These are phyloP conservation scores for Russula ochroleuca DNA, from an alignment of 768 basidiomycete genomes.

Conservation along the genomic window DNA sequence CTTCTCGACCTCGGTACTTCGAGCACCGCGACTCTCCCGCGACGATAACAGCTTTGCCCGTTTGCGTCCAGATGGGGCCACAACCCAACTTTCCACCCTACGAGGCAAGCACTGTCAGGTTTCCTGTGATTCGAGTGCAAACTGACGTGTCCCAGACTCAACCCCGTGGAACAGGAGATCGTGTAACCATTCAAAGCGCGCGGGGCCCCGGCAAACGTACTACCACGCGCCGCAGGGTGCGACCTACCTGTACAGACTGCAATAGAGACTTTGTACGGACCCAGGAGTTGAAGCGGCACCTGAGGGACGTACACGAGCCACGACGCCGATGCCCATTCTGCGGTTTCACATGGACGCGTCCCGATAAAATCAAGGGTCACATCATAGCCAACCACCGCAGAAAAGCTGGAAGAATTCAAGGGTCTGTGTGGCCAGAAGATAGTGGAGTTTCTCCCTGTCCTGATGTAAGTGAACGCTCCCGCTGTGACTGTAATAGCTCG, in stretches of 20 bases:
- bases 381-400: neutral
- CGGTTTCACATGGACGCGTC: neutral
- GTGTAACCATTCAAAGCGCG: too few species aligned
- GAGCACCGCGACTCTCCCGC: neutral
- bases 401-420: neutral
- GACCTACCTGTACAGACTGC: neutral
- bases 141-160: too few species aligned
- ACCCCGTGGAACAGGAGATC: neutral
- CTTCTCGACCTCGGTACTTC: neutral
- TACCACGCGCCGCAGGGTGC: too few species aligned
- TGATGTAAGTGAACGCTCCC: too few species aligned
- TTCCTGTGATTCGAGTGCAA: too few species aligned
- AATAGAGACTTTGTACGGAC: neutral
- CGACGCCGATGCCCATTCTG: constrained; percentile 1
- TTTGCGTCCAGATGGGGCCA: neutral
- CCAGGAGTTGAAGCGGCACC: neutral
- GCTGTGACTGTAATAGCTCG: too few species aligned
- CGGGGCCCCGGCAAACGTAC: neutral
- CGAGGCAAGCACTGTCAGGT: neutral
- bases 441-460: neutral
- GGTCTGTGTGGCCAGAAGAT: neutral
- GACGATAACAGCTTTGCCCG: too few species aligned
- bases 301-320: neutral
- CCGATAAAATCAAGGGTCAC: neutral
- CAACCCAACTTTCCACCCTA: neutral